These are phyloP conservation scores for Raddia guianensis DNA, from an alignment of 176 grass and related monocot genomes.

Conservation along the genomic window DNA sequence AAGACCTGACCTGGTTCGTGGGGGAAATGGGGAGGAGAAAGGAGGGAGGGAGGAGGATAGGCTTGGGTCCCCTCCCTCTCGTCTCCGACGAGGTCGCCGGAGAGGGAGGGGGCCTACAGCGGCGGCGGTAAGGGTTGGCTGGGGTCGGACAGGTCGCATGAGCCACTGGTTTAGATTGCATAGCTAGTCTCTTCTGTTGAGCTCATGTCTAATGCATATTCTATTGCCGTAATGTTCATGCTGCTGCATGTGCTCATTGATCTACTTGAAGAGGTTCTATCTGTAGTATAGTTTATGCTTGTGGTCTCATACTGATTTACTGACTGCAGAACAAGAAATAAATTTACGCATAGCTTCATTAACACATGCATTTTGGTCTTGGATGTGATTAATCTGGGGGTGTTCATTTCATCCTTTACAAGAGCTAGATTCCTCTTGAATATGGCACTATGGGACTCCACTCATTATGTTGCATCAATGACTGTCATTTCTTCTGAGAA, in stretches of 20 bases:
- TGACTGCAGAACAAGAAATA: neutral
- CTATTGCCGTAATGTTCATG: neutral
- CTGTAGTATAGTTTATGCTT: constrained; percentile 2
- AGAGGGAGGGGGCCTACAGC: no score
- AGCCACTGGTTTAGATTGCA: no score
- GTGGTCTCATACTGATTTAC: neutral
- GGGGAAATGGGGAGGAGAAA: no score
- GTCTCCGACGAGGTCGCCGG: no score
- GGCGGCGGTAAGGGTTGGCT: no score
- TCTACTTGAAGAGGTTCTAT: constrained; percentile 10
- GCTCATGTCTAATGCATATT: constrained; percentile 23
- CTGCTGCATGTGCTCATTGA: neutral
- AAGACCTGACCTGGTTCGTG: no score
- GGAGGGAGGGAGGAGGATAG: no score
- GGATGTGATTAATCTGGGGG: constrained; percentile 12
- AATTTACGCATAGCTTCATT: neutral
- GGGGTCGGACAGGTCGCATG: no score
- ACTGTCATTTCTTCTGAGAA: constrained; percentile 12
- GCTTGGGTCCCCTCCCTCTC: no score
- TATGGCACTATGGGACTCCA: neutral
- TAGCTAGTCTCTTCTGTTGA: no score
- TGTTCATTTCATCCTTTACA: constrained; percentile 10
- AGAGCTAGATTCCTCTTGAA: neutral
- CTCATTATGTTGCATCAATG: neutral
- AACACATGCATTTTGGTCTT: neutral